phyloP scores from a whole-genome alignment of 2,329 filamentous ascomycete species.

The Ceratocystis variospora region DNA sequence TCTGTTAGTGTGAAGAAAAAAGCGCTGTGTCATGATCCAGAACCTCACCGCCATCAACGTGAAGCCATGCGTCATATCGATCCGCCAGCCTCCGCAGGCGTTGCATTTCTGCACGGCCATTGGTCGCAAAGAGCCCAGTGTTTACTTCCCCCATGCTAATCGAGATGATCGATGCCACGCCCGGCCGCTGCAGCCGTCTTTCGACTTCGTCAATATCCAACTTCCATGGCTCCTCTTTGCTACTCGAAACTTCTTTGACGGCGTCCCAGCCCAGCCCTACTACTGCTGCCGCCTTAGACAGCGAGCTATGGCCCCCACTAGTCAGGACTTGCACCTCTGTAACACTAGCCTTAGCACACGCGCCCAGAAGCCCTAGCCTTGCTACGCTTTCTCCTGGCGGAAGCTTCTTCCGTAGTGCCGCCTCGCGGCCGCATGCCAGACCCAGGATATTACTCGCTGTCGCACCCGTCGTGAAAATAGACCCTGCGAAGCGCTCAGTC shows the following conservation, averaged over 20 bases:
- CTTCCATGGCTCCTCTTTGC: constrained; percentile 42
- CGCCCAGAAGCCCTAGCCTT: constrained; percentile 53
- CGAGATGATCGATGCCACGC: constrained; percentile 58
- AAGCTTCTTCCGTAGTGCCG: constrained; percentile 35
- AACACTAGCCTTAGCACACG: constrained; percentile 50
- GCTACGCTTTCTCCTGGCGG: constrained; percentile 38
- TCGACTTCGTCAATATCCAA: constrained; percentile 57
- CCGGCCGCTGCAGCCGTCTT: constrained; percentile 36
- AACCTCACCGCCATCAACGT: constrained; percentile 60
- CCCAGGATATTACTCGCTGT: constrained; percentile 76
- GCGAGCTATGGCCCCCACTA: constrained; percentile 68
- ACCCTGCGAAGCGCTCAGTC: constrained; percentile 42
- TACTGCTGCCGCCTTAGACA: constrained; percentile 70
- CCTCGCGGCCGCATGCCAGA: constrained; percentile 51
- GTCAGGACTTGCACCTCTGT: constrained; percentile 62
- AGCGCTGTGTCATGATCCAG: background rate
- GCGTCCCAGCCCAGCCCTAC: constrained; percentile 61
- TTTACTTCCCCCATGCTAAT: constrained; percentile 87
- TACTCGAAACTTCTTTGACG: constrained; percentile 46
- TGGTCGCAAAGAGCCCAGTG: constrained; percentile 59
- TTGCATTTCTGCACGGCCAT: constrained; percentile 46
- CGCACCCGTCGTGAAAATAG: constrained; percentile 45
- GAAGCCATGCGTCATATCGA: constrained; percentile 65
- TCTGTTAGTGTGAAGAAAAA: background rate
- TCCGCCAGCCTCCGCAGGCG: constrained; percentile 57